A percentile compares a stretch with the other conserved stretches of the same genome.
phyloP scores from a whole-genome alignment of 768 basidiomycete species.

The Kwoniella bestiolae region DNA sequence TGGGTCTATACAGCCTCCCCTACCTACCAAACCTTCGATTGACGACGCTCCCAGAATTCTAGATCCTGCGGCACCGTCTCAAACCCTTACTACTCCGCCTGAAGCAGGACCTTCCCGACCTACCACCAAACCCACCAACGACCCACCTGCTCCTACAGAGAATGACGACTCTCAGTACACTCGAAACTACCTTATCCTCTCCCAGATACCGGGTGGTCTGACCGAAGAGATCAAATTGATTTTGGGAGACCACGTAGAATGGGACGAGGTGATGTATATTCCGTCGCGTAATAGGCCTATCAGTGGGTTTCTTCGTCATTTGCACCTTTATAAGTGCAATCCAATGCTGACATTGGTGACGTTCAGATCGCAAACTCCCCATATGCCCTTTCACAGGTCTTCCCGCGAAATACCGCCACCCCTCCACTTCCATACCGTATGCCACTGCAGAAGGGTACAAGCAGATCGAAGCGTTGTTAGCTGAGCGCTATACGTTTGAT shows the following conservation, averaged over 20 bases:
- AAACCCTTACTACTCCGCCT: no score
- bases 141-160: no score
- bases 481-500: slow-evolving; percentile 73
- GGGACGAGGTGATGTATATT: slow-evolving; percentile 50
- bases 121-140: no score
- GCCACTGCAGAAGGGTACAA: slow-evolving; percentile 71
- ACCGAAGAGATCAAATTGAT: slow-evolving; percentile 74
- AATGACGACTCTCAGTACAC: slow-evolving; percentile 33
- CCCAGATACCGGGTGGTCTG: slow-evolving; percentile 50
- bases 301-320: slow-evolving; percentile 15
- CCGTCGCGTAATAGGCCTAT: slow-evolving; percentile 44
- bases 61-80: no score
- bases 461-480: slow-evolving; percentile 66
- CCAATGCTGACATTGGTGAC: not conserved
- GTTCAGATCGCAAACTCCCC: slow-evolving; percentile 68
- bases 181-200: slow-evolving; percentile 54
- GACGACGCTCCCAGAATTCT: no score
- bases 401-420: slow-evolving; percentile 77
- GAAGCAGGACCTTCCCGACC: no score
- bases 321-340: no score
- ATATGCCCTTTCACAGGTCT: slow-evolving; percentile 79
- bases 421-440: slow-evolving; percentile 77
- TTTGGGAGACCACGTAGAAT: slow-evolving; percentile 83
- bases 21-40: no score
- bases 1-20: no score